Conservation (phyloP, 345 rosid genomes). For the Sonneratia alba region DNA sequence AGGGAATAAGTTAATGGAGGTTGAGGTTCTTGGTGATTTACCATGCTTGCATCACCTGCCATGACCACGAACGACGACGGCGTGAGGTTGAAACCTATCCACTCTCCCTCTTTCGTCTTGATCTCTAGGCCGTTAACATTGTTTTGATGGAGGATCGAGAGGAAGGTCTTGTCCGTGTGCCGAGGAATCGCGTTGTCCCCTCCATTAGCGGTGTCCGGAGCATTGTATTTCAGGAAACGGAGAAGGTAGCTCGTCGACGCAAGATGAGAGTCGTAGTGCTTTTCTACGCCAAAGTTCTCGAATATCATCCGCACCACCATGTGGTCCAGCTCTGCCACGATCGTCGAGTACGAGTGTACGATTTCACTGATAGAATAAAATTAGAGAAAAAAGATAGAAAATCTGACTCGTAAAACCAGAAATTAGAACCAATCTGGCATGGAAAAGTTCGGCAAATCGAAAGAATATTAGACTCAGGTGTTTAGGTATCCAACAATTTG, state of each 20-base stretch:
- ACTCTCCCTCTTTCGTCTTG: slow-evolving; percentile 22
- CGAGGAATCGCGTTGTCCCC: slow-evolving; percentile 16
- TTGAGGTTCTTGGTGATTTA: background rate
- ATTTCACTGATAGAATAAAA: slow-evolving; percentile 11
- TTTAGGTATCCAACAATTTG: background rate
- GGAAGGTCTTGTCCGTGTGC: slow-evolving; percentile 29
- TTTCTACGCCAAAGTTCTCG: slow-evolving; percentile 25
- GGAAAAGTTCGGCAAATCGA: too few species aligned
- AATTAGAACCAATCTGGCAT: background rate
- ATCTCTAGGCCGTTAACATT: slow-evolving; percentile 31
- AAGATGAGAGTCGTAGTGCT: slow-evolving; percentile 21
- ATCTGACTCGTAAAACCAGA: too few species aligned
- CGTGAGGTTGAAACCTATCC: slow-evolving; percentile 18
- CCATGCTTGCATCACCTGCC: slow-evolving; percentile 23
- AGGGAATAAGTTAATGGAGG: background rate
- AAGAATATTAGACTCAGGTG: too few species aligned
- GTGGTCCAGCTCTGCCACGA: slow-evolving; percentile 21
- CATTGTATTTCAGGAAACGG: slow-evolving; percentile 25
- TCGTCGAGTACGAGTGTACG: slow-evolving; percentile 11
- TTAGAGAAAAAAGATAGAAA: too few species aligned
- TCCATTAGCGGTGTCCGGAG: slow-evolving; percentile 9
- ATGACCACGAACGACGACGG: slow-evolving; percentile 25
- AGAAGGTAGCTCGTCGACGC: slow-evolving; percentile 20
- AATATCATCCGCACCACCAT: slow-evolving; percentile 23
- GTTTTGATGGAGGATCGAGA: slow-evolving; percentile 35